A percentile compares a stretch with the other conserved stretches of the same genome.
Evolutionary conservation across 1,284 basidiomycete species (phyloP).

Genomic region (Termitomyces sp.): DNA sequence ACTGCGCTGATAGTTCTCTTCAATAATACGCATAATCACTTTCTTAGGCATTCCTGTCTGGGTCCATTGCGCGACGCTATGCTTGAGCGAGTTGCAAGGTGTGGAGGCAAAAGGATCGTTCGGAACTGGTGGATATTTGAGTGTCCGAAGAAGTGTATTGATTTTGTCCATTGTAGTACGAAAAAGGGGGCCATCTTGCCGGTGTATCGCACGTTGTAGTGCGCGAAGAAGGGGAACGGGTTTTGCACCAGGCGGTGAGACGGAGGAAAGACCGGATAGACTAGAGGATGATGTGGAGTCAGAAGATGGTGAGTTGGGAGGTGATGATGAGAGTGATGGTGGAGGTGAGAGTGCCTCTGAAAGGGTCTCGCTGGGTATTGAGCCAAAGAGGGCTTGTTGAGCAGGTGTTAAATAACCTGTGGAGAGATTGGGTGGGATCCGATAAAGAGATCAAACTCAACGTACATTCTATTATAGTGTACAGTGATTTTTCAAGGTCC

Average conservation of each 20-base stretch:
- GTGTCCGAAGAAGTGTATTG: slow-evolving; percentile 49
- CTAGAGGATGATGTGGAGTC: slow-evolving; percentile 19
- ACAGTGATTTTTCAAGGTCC: slow-evolving; percentile 61
- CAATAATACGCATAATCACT: slow-evolving; percentile 62
- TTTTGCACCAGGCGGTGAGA: slow-evolving; percentile 28
- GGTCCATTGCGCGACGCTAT: slow-evolving; percentile 44
- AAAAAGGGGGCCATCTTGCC: slow-evolving; percentile 64
- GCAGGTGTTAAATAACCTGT: slow-evolving; percentile 62
- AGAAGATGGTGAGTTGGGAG: slow-evolving; percentile 23
- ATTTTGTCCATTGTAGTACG: slow-evolving; percentile 51
- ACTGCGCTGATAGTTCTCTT: slow-evolving; percentile 75
- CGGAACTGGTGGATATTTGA: slow-evolving; percentile 60
- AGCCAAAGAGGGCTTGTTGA: slow-evolving; percentile 61
- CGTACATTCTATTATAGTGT: slow-evolving; percentile 65
- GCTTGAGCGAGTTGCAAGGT: slow-evolving; percentile 44
- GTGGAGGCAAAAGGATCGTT: slow-evolving; percentile 39
- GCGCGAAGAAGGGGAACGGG: slow-evolving; percentile 49
- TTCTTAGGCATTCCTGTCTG: slow-evolving; percentile 47
- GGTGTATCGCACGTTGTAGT: slow-evolving; percentile 59
- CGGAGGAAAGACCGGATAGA: slow-evolving; percentile 23
- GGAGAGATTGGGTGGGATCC: not conserved
- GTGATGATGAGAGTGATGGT: slow-evolving; percentile 35
- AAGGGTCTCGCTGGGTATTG: slow-evolving; percentile 47
- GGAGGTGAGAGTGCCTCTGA: slow-evolving; percentile 38
- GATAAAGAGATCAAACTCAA: slow-evolving; percentile 1